Evolutionary conservation across 805 yeast species (phyloP).

Genomic region (Suhomyces sp.): DNA sequence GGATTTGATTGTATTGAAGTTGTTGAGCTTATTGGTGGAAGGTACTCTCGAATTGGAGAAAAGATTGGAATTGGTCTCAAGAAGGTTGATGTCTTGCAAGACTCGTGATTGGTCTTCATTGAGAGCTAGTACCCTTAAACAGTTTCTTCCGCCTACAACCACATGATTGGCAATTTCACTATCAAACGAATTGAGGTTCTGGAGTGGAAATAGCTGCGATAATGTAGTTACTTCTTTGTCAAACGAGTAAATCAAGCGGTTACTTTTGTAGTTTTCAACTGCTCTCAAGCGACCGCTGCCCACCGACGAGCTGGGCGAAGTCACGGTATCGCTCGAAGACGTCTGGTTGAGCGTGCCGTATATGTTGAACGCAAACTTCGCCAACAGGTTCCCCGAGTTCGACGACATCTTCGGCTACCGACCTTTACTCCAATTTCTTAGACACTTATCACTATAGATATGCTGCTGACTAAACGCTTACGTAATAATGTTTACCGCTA

Average conservation of each 20-base stretch:
- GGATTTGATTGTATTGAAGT: constrained; percentile 39
- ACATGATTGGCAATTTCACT: constrained; percentile 27
- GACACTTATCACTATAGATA: background rate
- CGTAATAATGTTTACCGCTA: background rate
- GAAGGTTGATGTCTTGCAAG: constrained; percentile 31
- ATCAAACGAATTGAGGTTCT: constrained; percentile 3
- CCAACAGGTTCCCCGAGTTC: constrained; percentile 27
- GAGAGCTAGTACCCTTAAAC: constrained; percentile 32
- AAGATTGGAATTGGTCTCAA: constrained; percentile 20
- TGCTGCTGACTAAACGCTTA: background rate
- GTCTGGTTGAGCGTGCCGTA: constrained; percentile 40
- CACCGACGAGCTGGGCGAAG: constrained; percentile 17
- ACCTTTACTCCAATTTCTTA: too few species aligned
- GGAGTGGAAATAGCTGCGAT: constrained; percentile 22
- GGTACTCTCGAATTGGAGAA: constrained; percentile 14
- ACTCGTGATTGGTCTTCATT: constrained; percentile 30
- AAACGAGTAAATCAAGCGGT: constrained; percentile 16
- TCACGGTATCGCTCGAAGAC: constrained; percentile 10
- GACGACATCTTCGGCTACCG: constrained; percentile 3
- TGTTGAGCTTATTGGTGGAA: constrained; percentile 23
- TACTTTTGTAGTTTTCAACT: constrained; percentile 6
- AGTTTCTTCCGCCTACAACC: constrained; percentile 42
- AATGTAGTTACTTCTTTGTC: constrained; percentile 23
- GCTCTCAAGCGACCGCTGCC: constrained; percentile 12
- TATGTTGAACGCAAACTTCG: constrained; percentile 58